These are phyloP conservation scores for Zymoseptoria pseudotritici DNA, from an alignment of 2,329 filamentous ascomycete genomes.

Conservation along the genomic window DNA sequence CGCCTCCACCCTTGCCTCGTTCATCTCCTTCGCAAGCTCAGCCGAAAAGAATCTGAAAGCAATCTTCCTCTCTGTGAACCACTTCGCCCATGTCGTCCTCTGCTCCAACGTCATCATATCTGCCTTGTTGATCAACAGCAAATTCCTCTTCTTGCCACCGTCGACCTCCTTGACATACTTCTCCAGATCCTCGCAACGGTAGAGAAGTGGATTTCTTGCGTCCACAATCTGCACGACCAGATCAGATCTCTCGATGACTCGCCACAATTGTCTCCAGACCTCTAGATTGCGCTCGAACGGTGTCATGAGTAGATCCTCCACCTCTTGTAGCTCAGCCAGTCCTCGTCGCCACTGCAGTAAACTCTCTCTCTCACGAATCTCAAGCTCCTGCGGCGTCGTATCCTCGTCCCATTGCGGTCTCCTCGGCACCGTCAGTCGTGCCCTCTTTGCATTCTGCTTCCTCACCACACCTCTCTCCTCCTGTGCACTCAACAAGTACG, in stretches of 20 bases:
- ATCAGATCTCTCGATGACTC: constrained; percentile 94
- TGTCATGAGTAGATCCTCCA: constrained; percentile 90
- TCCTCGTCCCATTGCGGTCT: constrained; percentile 80
- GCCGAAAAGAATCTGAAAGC: constrained; percentile 96
- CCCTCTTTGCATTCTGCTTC: constrained; percentile 77
- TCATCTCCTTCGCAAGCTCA: constrained; percentile 79
- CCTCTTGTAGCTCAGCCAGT: constrained; percentile 86
- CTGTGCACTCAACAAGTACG: constrained; percentile 75
- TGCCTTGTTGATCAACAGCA: constrained; percentile 94
- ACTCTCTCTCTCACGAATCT: constrained; percentile 67
- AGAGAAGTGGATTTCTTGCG: constrained; percentile 86
- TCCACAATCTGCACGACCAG: constrained; percentile 97
- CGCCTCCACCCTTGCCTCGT: constrained; percentile 58
- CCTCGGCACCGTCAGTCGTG: constrained; percentile 76
- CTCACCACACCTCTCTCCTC: constrained; percentile 72
- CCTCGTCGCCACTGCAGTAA: constrained; percentile 85
- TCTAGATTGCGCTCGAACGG: constrained; percentile 96
- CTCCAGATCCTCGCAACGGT: constrained; percentile 89
- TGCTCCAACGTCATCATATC: constrained; percentile 96
- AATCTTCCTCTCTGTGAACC: constrained; percentile 73
- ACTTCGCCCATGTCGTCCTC: constrained; percentile 74
- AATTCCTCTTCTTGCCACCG: constrained; percentile 62
- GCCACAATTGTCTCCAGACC: constrained; percentile 96
- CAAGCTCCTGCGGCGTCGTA: constrained; percentile 77
- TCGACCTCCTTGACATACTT: constrained; percentile 91